Evolutionary conservation across 192 early-diverging fungal genomes (phyloP).

Genomic region (Podila minutissima): DNA sequence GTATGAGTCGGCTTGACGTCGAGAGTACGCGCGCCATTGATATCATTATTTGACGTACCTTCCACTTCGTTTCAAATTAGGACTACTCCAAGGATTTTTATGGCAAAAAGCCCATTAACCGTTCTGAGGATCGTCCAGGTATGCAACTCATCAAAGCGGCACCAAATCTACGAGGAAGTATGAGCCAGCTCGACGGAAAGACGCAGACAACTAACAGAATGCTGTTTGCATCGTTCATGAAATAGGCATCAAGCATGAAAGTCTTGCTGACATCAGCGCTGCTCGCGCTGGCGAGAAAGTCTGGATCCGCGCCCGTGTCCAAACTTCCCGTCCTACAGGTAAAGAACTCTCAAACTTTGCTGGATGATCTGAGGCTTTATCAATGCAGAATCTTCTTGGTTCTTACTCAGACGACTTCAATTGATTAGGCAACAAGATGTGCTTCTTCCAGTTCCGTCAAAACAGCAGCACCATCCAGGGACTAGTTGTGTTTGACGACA

Average conservation of each 20-base stretch:
- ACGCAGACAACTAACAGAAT: not conserved
- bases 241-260: slow-evolving; percentile 69
- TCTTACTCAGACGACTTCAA: not conserved
- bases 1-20: too few species aligned
- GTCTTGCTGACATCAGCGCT: slow-evolving; percentile 70
- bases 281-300: slow-evolving; percentile 79
- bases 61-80: slow-evolving; percentile 19
- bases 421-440: slow-evolving; percentile 76
- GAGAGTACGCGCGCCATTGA: too few species aligned
- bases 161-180: not conserved
- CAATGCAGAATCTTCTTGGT: too few species aligned
- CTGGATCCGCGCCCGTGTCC: slow-evolving; percentile 89
- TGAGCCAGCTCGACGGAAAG: not conserved
- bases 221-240: not conserved
- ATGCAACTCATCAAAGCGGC: slow-evolving; percentile 8
- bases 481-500: slow-evolving; percentile 76
- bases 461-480: slow-evolving; percentile 90
- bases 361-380: too few species aligned
- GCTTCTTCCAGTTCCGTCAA: slow-evolving; percentile 93
- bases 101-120: slow-evolving; percentile 89
- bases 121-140: slow-evolving; percentile 81
- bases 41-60: not conserved
- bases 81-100: slow-evolving; percentile 89
- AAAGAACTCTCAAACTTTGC: slow-evolving; percentile 11
- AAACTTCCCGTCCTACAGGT: slow-evolving; percentile 88